Percentiles rank a stretch among this genome's conserved stretches.
Evolutionary conservation across 495 filamentous ascomycete species (phyloP).

Genomic region (Neurospora pannonica): DNA sequence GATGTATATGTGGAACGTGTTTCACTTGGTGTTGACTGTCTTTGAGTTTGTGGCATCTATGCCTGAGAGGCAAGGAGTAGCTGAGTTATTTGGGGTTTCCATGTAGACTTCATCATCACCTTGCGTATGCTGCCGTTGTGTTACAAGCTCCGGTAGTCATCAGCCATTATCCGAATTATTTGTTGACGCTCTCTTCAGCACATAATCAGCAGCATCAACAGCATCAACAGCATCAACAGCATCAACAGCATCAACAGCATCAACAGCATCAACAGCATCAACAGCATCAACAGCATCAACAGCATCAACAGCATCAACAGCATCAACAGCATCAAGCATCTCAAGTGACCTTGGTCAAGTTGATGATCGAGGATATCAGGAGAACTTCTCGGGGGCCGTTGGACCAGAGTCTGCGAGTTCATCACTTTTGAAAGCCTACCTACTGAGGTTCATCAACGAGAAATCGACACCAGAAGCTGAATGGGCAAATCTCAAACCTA

Average conservation of each 20-base stretch:
- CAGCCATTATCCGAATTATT: neutral
- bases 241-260: neutral
- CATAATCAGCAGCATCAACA: neutral
- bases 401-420: no score
- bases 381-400: no score
- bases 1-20: neutral
- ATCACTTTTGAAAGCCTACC: no score
- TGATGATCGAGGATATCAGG: no score
- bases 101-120: neutral
- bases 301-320: no score
- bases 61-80: neutral
- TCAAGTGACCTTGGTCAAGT: no score
- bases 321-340: no score
- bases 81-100: rapidly evolving
- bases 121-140: neutral
- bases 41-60: neutral
- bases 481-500: no score
- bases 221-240: neutral
- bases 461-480: no score
- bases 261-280: no score
- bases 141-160: neutral
- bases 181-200: neutral
- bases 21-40: neutral
- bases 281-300: no score
- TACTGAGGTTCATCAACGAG: no score